Percentiles rank a stretch among this genome's conserved stretches.
phyloP scores from a whole-genome alignment of 164 flowering plant species.

The Vitis riparia region DNA sequence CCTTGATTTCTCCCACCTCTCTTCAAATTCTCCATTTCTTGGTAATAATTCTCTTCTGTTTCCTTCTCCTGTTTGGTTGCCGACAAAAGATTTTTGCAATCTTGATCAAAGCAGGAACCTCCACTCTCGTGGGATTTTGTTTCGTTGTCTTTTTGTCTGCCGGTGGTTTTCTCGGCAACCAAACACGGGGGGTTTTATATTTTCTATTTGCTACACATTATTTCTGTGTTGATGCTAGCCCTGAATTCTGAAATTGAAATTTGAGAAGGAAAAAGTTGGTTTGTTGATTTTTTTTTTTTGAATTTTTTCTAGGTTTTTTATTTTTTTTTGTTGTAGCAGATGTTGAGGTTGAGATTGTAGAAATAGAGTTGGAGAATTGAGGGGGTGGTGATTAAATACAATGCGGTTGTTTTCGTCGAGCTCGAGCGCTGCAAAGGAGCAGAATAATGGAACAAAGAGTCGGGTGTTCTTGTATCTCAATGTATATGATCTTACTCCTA shows the following conservation, averaged over 20 bases:
- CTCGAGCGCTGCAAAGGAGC: constrained; percentile 33
- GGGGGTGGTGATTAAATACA: constrained; percentile 14
- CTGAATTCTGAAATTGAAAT: neutral
- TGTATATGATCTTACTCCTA: constrained; percentile 93
- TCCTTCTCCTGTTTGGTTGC: neutral
- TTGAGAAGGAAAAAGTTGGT: neutral
- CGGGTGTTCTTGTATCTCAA: constrained; percentile 62
- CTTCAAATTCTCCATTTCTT: neutral
- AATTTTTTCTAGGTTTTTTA: neutral
- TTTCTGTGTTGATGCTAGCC: neutral
- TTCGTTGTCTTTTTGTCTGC: too few species aligned
- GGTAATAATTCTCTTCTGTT: neutral
- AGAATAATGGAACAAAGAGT: constrained; percentile 30
- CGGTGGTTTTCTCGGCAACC: too few species aligned
- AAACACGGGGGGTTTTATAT: neutral
- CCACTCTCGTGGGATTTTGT: neutral
- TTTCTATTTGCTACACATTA: neutral
- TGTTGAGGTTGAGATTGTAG: constrained; percentile 23
- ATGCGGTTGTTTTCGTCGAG: constrained; percentile 58
- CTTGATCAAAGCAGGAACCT: too few species aligned
- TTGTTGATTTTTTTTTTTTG: neutral
- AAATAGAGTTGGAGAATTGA: constrained; percentile 11
- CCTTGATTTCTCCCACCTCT: neutral
- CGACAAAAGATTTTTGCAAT: too few species aligned
- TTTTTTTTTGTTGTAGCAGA: constrained; percentile 12